Conservation (phyloP, 1,284 basidiomycete species). For the Agaricales sp. region DNA sequence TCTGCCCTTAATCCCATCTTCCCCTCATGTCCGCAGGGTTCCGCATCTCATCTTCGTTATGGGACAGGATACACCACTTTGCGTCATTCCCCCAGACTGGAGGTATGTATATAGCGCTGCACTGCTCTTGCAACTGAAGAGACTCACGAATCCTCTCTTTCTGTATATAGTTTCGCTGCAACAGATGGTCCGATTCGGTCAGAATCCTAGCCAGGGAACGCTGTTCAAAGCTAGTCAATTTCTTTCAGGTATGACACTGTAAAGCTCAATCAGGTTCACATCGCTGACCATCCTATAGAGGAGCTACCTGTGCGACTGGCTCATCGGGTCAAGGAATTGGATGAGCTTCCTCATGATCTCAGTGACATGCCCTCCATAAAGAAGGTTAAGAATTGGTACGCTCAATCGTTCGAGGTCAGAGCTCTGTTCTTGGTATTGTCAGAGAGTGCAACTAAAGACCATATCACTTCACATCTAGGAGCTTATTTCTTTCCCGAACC, state of each 20-base stretch:
- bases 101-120: slow-evolving; percentile 35
- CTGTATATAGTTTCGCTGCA: slow-evolving; percentile 68
- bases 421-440: slow-evolving; percentile 1
- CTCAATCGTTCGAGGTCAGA: slow-evolving; percentile 91
- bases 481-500: slow-evolving; percentile 74
- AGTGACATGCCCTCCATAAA: slow-evolving; percentile 89
- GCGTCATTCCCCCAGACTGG: slow-evolving; percentile 91
- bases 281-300: slow-evolving; percentile 34
- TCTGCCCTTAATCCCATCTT: background rate
- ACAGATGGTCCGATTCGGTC: slow-evolving; percentile 85
- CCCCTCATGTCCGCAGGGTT: slow-evolving; percentile 23
- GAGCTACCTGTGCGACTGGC: slow-evolving; percentile 92
- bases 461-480: slow-evolving; percentile 43
- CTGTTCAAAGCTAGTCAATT: slow-evolving; percentile 82
- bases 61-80: slow-evolving; percentile 92
- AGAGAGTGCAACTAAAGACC: slow-evolving; percentile 4
- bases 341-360: slow-evolving; percentile 88
- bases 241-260: slow-evolving; percentile 51
- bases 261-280: background rate
- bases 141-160: background rate
- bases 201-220: slow-evolving; percentile 82
- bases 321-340: slow-evolving; percentile 94
- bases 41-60: slow-evolving; percentile 70
- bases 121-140: slow-evolving; percentile 1
- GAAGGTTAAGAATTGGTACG: slow-evolving; percentile 98